Evolutionary conservation across 768 basidiomycete species (phyloP).

Genomic region (Leccinum subtestaceum): DNA sequence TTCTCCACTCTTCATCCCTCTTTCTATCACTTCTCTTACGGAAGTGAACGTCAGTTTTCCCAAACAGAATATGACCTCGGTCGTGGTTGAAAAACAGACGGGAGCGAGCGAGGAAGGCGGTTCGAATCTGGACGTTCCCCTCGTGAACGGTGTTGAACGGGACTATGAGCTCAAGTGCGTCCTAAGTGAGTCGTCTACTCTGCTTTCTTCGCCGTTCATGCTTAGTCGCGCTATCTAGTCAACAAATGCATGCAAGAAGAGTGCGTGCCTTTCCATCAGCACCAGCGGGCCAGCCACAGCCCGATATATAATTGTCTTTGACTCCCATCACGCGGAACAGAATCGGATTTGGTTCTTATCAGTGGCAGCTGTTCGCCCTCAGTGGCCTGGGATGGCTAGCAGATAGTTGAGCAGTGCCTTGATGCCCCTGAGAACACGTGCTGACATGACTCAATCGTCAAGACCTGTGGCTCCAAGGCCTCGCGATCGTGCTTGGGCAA

Average conservation of each 20-base stretch:
- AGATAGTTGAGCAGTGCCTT: constrained; percentile 37
- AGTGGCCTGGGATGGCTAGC: constrained; percentile 49
- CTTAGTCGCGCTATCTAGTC: constrained; percentile 28
- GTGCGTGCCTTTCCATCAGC: constrained; percentile 25
- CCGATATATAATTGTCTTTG: neutral
- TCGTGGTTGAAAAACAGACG: constrained; percentile 17
- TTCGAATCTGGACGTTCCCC: constrained; percentile 2
- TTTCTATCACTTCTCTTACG: neutral
- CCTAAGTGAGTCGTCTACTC: constrained; percentile 22
- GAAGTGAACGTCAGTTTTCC: neutral
- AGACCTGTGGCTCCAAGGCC: constrained; percentile 45
- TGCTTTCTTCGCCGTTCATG: neutral
- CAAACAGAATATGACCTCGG: constrained; percentile 4
- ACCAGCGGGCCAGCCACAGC: neutral
- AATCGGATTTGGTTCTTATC: constrained; percentile 51
- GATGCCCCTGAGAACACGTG: constrained; percentile 23
- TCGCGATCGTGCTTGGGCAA: constrained; percentile 45
- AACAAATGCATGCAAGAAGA: constrained; percentile 47
- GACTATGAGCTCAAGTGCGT: constrained; percentile 36
- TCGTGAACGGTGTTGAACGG: constrained; percentile 26
- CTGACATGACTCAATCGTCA: neutral
- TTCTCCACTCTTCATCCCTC: neutral
- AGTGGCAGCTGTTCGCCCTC: constrained; percentile 45
- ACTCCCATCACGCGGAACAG: constrained; percentile 22
- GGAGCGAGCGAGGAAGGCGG: constrained; percentile 13